Percentiles rank a stretch among this genome's conserved stretches.
phyloP scores from a whole-genome alignment of 805 yeast species.

The Ogataea ganodermae region DNA sequence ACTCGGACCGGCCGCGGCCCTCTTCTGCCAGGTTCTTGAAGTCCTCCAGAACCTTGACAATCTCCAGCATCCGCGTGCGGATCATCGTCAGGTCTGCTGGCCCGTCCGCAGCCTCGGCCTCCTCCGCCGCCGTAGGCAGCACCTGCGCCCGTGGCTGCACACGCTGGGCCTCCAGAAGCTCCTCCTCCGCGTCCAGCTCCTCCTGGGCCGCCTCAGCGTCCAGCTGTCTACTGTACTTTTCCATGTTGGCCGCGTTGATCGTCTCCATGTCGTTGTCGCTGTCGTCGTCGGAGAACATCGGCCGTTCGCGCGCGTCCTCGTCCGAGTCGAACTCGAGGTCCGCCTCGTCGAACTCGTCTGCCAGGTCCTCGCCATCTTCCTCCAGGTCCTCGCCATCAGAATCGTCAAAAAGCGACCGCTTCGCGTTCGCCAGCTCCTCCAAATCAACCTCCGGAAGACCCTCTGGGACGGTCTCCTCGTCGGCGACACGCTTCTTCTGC shows the following conservation, averaged over 20 bases:
- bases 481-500: slow-evolving; percentile 29
- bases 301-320: slow-evolving; percentile 59
- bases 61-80: slow-evolving; percentile 93
- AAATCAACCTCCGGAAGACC: slow-evolving; percentile 65
- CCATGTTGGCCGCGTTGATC: slow-evolving; percentile 81
- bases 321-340: slow-evolving; percentile 54
- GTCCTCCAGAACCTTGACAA: slow-evolving; percentile 90
- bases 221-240: slow-evolving; percentile 65
- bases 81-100: slow-evolving; percentile 79
- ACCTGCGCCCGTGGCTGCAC: slow-evolving; percentile 75
- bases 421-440: slow-evolving; percentile 67
- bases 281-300: slow-evolving; percentile 83
- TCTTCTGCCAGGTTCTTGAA: slow-evolving; percentile 80
- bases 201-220: slow-evolving; percentile 61
- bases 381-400: slow-evolving; percentile 62
- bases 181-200: slow-evolving; percentile 63
- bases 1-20: slow-evolving; percentile 84
- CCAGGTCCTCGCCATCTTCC: slow-evolving; percentile 49
- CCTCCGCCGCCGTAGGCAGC: slow-evolving; percentile 71
- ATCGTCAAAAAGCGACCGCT: slow-evolving; percentile 75
- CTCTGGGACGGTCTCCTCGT: slow-evolving; percentile 44
- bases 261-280: slow-evolving; percentile 66
- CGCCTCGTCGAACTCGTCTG: slow-evolving; percentile 43
- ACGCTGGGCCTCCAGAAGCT: slow-evolving; percentile 57
- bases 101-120: slow-evolving; percentile 50